Conservation (phyloP, 2,329 filamentous ascomycete species). For the Xylariaceae sp. region DNA sequence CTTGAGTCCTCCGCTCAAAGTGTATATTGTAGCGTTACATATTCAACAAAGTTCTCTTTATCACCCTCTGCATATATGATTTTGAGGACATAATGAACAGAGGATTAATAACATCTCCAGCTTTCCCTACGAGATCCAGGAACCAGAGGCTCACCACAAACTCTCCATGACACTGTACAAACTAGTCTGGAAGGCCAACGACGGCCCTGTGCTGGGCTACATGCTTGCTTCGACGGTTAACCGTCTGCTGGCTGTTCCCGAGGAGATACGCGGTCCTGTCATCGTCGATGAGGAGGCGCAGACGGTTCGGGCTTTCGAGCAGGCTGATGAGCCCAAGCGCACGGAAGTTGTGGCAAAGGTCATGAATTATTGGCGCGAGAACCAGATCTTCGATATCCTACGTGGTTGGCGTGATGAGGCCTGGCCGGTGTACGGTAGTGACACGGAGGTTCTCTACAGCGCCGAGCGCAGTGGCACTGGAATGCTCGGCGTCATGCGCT, state of each 20-base stretch:
- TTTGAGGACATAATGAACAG: background rate
- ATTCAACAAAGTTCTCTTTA: background rate
- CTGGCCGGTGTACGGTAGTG: conserved; percentile 72
- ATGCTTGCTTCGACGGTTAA: conserved; percentile 49
- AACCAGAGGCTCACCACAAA: conserved; percentile 52
- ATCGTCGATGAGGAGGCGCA: conserved; percentile 54
- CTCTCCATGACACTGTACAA: conserved; percentile 63
- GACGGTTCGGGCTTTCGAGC: conserved; percentile 59
- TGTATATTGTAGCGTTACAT: too few species aligned
- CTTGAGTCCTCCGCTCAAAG: too few species aligned
- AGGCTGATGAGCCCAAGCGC: conserved; percentile 58
- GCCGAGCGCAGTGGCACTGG: conserved; percentile 73
- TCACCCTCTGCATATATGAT: background rate
- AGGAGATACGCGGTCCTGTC: conserved; percentile 54
- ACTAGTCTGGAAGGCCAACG: conserved; percentile 50
- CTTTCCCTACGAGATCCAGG: conserved; percentile 70
- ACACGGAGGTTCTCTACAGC: conserved; percentile 62
- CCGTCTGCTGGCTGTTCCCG: conserved; percentile 45
- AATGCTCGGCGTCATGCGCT: conserved; percentile 71
- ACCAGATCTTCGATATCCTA: conserved; percentile 69
- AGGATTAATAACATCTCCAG: conserved; percentile 38
- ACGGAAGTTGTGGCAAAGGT: conserved; percentile 55
- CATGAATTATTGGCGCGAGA: conserved; percentile 63
- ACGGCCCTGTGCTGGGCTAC: conserved; percentile 54
- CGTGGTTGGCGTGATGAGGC: conserved; percentile 75